Percentiles rank a stretch among this genome's conserved stretches.
Conservation (phyloP, 257 asterid genomes). For the Fraxinus cuspidata region DNA sequence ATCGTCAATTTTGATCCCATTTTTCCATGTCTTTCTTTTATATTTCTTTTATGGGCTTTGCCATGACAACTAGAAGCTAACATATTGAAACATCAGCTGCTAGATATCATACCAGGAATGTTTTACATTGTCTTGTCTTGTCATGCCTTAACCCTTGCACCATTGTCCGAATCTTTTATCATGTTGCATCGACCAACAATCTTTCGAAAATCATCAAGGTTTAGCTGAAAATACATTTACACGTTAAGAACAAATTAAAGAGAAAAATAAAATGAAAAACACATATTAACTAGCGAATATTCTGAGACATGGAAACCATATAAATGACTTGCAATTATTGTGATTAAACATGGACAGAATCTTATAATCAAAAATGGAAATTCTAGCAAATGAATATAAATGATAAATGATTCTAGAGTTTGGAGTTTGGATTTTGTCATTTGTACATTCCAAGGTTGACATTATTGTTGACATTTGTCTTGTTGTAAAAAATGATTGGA, state of each 20-base stretch:
- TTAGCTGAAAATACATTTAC: slow-evolving; percentile 50
- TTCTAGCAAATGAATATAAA: neutral
- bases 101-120: neutral
- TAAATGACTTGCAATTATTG: neutral
- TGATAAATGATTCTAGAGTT: neutral
- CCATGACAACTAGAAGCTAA: neutral
- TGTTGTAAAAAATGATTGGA: too few relatives aligned
- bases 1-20: too few relatives aligned
- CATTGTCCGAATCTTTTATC: slow-evolving; percentile 47
- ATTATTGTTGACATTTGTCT: too few relatives aligned
- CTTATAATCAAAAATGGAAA: neutral
- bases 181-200: slow-evolving; percentile 71
- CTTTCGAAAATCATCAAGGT: slow-evolving; percentile 70
- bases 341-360: neutral
- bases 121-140: neutral
- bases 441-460: too few relatives aligned
- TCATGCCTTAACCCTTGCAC: slow-evolving; percentile 28
- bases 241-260: neutral
- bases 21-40: too few relatives aligned
- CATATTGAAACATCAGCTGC: neutral
- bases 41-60: too few relatives aligned
- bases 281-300: neutral
- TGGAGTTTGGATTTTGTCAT: neutral
- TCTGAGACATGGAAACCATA: neutral
- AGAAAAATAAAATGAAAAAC: neutral